phyloP scores from a whole-genome alignment of 768 basidiomycete species.

The Russula earlei region DNA sequence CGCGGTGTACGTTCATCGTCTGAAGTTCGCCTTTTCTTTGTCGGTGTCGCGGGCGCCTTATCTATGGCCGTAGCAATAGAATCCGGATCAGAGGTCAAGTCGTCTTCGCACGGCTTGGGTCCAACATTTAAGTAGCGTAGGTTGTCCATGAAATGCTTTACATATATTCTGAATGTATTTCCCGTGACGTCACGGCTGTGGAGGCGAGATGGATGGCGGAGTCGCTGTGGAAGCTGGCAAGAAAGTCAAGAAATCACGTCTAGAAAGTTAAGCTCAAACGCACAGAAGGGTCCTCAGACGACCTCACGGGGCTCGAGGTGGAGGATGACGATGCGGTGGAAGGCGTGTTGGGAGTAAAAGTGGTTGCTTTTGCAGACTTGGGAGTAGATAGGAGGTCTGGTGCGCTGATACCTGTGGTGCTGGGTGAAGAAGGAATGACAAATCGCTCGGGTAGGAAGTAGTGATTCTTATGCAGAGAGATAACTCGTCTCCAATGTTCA shows the following conservation, averaged over 20 bases:
- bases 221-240: constrained; percentile 32
- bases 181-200: constrained; percentile 57
- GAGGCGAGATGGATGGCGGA: constrained; percentile 67
- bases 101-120: not conserved
- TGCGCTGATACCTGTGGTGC: not conserved
- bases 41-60: constrained; percentile 28
- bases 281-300: constrained; percentile 5
- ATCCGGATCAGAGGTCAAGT: constrained; percentile 6
- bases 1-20: constrained; percentile 25
- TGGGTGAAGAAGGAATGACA: constrained; percentile 3
- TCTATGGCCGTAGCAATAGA: not conserved
- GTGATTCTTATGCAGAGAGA: constrained; percentile 8
- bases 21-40: constrained; percentile 23
- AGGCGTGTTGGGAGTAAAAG: not conserved
- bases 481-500: constrained; percentile 13
- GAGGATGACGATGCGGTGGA: constrained; percentile 7
- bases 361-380: not conserved
- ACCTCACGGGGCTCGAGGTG: constrained; percentile 12
- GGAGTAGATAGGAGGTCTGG: constrained; percentile 7
- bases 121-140: constrained; percentile 20
- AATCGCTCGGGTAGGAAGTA: constrained; percentile 13
- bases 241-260: not conserved
- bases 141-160: constrained; percentile 74
- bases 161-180: constrained; percentile 63
- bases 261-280: not conserved